phyloP scores from a whole-genome alignment of 805 yeast species.

The Pichia manshurica region DNA sequence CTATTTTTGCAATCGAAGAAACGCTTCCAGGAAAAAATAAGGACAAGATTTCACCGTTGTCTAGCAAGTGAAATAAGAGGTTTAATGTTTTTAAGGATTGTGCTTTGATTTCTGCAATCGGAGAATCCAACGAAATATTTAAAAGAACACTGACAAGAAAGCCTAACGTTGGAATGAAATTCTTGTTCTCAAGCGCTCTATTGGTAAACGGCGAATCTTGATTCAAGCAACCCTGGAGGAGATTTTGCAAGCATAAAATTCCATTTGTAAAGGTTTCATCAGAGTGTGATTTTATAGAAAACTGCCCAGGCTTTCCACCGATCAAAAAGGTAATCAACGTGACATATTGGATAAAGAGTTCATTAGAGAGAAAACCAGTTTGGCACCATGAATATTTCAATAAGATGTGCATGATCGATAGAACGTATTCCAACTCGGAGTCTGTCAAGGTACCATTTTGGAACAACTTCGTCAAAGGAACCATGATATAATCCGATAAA shows the following conservation, averaged over 20 bases:
- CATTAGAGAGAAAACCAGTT: conserved; percentile 32
- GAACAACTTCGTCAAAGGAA: conserved; percentile 52
- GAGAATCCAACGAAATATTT: conserved; percentile 28
- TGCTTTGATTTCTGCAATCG: conserved; percentile 26
- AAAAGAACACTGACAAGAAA: conserved; percentile 42
- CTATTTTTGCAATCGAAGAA: conserved; percentile 37
- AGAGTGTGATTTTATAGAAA: conserved; percentile 25
- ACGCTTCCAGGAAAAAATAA: conserved; percentile 48
- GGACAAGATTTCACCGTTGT: conserved; percentile 45
- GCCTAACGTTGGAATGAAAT: conserved; percentile 40
- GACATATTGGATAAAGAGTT: conserved; percentile 39
- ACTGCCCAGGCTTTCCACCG: conserved; percentile 39
- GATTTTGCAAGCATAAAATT: conserved; percentile 25
- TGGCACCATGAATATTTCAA: conserved; percentile 43
- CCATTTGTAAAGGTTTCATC: conserved; percentile 36
- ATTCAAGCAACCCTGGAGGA: conserved; percentile 30
- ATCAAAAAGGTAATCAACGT: conserved; percentile 42
- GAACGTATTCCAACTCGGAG: conserved; percentile 38
- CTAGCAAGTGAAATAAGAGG: conserved; percentile 30
- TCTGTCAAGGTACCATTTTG: conserved; percentile 42
- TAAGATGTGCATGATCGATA: conserved; percentile 41
- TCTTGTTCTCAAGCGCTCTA: conserved; percentile 28
- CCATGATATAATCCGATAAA: conserved; percentile 57
- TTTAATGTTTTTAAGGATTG: conserved; percentile 32
- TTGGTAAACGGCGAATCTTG: conserved; percentile 24